Evolutionary conservation across 257 asterid species (phyloP).

Genomic region (Ehretia macrophylla): DNA sequence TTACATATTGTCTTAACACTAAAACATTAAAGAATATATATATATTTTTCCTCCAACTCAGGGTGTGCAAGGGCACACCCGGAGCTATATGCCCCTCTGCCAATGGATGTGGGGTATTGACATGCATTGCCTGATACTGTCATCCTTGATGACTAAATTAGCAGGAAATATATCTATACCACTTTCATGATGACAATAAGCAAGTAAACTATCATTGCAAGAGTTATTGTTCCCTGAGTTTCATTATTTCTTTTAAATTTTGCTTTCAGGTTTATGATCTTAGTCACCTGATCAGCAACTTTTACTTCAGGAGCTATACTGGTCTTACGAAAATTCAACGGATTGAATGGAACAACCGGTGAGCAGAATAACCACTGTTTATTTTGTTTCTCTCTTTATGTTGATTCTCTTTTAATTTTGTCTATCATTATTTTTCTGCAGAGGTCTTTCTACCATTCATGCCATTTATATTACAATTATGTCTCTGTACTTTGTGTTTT

Average conservation of each 20-base stretch:
- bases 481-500: constrained; percentile 83
- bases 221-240: not conserved
- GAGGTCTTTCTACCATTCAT: constrained; percentile 86
- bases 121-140: not conserved
- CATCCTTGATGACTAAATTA: not conserved
- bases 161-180: not conserved
- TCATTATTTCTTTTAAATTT: not conserved
- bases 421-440: constrained; percentile 37
- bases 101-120: not conserved
- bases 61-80: no score
- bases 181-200: not conserved
- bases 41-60: no score
- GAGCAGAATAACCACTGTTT: constrained; percentile 16
- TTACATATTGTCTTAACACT: no score
- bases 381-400: constrained; percentile 4
- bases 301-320: constrained; percentile 64
- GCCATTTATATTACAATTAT: constrained; percentile 71
- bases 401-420: constrained; percentile 19
- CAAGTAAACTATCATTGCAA: not conserved
- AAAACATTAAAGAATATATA: no score
- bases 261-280: constrained; percentile 67
- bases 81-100: no score
- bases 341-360: constrained; percentile 96
- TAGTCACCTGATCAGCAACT: constrained; percentile 72
- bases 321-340: constrained; percentile 78